Evolutionary conservation across 139 green algal species (phyloP), one percentile per base, ranked within the genome.

Genomic region (Chlorella sp.): DNA sequence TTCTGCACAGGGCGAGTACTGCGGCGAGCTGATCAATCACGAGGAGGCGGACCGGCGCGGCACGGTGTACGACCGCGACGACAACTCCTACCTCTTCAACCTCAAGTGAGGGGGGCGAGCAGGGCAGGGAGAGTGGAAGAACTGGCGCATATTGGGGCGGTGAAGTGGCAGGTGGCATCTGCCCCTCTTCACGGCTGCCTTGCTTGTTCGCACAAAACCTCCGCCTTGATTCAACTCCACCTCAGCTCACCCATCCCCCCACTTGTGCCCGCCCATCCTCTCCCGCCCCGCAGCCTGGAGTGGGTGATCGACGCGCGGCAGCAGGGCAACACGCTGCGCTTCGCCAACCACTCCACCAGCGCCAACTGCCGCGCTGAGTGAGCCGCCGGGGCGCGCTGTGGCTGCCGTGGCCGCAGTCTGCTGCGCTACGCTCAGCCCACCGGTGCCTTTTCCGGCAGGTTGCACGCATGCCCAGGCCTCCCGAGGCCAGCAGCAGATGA

Each of bases 11-110:
- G 93, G 95, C 6, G 95, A 98, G 88, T 98, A 98, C 89, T 93
- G 88, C 9, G 96, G 96, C 11, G 51, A 60, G 51, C 12, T 60
- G 51, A 60, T 60, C 51, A 60, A 83, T 21, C 88, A 99, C 67
- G 73, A 87, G 5, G 96, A 99, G 90, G 96, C 96, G 1, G 97
- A 99, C 80, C 80, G 94, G 55, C 91, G 96, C 0, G 96, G 96
- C 21, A 95, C 92, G 69, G 90, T 95, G 26, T 99, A 99, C 80
- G 96, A 97, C 87, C 86, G 87, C 9, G 88, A 93, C 38, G 93
- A 98, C 91, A 92, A 88, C 81, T 93, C 88, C n/a, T 99, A 98
- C 92, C 92, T 99, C 30, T 99, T 99, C 89, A 92, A 97, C 88
- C 90, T 98, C 51, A 98, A 98, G 69, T 78, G 39, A 26, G 70